Base-by-base conservation (phyloP, 2,329 filamentous ascomycete species). In the Aulographum hederae region DNA sequence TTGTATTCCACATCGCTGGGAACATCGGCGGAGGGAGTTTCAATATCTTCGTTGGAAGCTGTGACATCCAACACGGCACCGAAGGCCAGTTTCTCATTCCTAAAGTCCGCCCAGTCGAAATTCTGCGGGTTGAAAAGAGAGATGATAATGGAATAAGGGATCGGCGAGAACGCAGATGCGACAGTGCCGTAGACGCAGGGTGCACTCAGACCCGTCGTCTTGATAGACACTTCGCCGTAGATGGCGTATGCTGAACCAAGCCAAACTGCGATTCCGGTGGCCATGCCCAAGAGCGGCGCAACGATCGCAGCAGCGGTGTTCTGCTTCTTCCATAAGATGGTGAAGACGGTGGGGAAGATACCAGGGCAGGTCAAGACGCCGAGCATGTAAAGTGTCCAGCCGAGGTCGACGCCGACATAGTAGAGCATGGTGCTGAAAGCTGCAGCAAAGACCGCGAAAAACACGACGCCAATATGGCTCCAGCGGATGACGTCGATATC, bases 321-420 rank as follows among this genome's bases (percentile, higher is more conserved):
- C 41, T 68, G 64, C 8, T 53, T 52, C 21, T 52, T 53, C 63
- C 64, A 68, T 1, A 69, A 48, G 13, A 68, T 58, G 0, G 63
- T 63, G 33, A 67, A 65, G 0, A 56, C 52, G 4, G 63, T 67
- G 0, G 65, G 63, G 38, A 67, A 61, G 32, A 67, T 64, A 0
- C 63, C 63, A 0, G 63, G 61, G 21, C 62, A 66, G 0, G 61
- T 66, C 6, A 68, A 39, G 1, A 67, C 59, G 3, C 63, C 55
- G 0, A 68, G 54, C 61, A 67, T 63, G 37, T 68, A 67, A 2
- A 67, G 37, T 0, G 61, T 65, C 65, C 63, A 69, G 1, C 59
- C 57, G 0, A 69, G 50, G 29, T 68, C 59, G 4, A 68, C 58
- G 0, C 63, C 62, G 0, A 62, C 64, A 28, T 68, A 65, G 44